Evolutionary conservation across 140 eudicot genomes (phyloP).

Genomic region (Bidens hawaiensis): DNA sequence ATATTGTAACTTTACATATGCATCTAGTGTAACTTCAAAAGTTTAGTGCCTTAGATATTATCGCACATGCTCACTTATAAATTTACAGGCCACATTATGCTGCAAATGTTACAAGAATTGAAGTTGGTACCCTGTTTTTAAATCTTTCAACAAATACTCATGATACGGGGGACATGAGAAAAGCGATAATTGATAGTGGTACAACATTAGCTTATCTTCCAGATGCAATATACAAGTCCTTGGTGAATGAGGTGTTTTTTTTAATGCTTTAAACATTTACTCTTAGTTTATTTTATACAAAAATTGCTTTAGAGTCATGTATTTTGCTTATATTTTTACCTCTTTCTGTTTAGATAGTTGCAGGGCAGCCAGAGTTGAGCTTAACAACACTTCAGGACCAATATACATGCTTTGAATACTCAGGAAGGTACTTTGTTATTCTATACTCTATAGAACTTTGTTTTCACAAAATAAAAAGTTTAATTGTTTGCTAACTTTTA

Average conservation of each 20-base stretch:
- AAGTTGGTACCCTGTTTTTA: slow-evolving; percentile 56
- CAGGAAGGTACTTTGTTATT: too few species aligned
- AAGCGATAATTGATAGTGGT: slow-evolving; percentile 82
- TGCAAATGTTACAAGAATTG: slow-evolving; percentile 71
- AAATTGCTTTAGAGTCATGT: neutral
- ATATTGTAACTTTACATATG: slow-evolving; percentile 4
- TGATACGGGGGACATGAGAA: slow-evolving; percentile 47
- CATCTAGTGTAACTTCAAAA: neutral
- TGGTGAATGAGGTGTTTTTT: slow-evolving; percentile 50
- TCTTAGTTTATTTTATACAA: neutral
- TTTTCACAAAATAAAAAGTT: neutral
- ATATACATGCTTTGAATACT: slow-evolving; percentile 80
- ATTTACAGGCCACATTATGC: slow-evolving; percentile 70
- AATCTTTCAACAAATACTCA: slow-evolving; percentile 51
- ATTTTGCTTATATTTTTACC: slow-evolving; percentile 3
- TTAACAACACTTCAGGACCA: slow-evolving; percentile 62
- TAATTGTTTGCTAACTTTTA: slow-evolving; percentile 3
- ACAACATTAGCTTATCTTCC: slow-evolving; percentile 97
- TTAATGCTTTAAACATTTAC: neutral
- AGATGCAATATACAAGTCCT: slow-evolving; percentile 64
- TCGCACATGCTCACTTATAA: neutral
- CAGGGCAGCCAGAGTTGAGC: slow-evolving; percentile 67
- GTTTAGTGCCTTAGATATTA: neutral
- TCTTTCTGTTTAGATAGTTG: slow-evolving; percentile 53
- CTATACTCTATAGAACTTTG: neutral